Conservation (phyloP, 129 eudicot species). For the Deinandra increscens region DNA sequence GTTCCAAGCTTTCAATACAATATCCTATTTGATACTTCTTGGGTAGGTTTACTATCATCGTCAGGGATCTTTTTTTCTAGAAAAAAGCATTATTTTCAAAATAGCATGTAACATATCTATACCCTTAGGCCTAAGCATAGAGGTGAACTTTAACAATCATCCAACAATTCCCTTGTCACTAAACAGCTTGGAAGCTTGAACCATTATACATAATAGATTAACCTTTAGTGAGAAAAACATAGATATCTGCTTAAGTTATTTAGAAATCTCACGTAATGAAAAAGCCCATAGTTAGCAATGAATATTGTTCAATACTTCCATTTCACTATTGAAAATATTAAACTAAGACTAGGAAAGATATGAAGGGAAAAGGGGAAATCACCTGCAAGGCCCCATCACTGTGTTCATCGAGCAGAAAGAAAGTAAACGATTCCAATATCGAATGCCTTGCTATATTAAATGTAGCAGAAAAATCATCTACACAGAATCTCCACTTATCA, state of each 20-base stretch:
- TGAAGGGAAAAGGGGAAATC: not conserved
- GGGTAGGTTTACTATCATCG: not conserved
- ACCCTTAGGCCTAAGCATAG: constrained; percentile 16
- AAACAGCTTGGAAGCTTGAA: constrained; percentile 10
- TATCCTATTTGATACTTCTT: not conserved
- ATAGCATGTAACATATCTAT: constrained; percentile 1
- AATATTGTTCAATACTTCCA: not conserved
- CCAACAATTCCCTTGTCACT: constrained; percentile 4
- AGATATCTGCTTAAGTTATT: not conserved
- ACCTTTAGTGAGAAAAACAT: not conserved
- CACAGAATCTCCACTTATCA: constrained; percentile 63
- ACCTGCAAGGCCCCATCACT: constrained; percentile 88
- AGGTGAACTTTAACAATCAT: not conserved
- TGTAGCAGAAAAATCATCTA: constrained; percentile 92
- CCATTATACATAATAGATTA: not conserved
- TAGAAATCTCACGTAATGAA: constrained; percentile 4
- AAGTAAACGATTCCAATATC: constrained; percentile 85
- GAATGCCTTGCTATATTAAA: constrained; percentile 70
- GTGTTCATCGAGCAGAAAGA: constrained; percentile 83
- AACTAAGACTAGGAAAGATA: not conserved
- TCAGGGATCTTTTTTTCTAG: not conserved
- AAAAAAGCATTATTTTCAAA: constrained; percentile 7
- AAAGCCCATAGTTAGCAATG: not conserved
- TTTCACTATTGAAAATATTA: not conserved
- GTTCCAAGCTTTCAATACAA: not conserved